Conservation (phyloP, 176 grass and related monocot genomes). For the Zea mays region DNA sequence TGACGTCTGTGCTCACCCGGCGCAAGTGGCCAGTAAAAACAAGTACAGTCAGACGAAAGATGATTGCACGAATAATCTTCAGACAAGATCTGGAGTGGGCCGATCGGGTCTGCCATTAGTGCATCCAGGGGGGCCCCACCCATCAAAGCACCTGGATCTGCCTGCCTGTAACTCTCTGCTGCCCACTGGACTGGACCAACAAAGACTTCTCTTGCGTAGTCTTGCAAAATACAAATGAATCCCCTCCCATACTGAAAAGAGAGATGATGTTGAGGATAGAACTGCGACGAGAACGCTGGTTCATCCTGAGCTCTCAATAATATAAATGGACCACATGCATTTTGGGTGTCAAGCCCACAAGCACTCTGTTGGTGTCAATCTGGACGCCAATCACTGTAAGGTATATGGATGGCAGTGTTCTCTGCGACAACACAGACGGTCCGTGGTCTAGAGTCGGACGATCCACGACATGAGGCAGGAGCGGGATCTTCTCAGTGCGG, state of each 20-base stretch:
- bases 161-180: neutral
- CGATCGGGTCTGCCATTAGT: slow-evolving; percentile 33
- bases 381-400: too few relatives aligned
- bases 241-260: neutral
- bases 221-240: neutral
- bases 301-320: neutral
- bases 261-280: neutral
- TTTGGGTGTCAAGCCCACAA: too few relatives aligned
- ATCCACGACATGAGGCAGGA: too few relatives aligned
- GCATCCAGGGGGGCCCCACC: neutral
- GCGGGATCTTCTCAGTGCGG: too few relatives aligned
- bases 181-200: neutral
- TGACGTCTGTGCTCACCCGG: slow-evolving; percentile 40
- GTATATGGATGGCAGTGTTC: too few relatives aligned
- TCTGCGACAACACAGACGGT: too few relatives aligned
- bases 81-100: slow-evolving; percentile 33
- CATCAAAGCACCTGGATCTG: slow-evolving; percentile 12
- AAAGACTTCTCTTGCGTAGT: slow-evolving; percentile 27
- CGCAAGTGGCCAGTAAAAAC: slow-evolving; percentile 37
- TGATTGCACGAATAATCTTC: slow-evolving; percentile 44
- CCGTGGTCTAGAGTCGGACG: too few relatives aligned
- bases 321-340: neutral
- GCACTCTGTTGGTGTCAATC: too few relatives aligned
- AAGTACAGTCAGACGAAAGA: slow-evolving; percentile 8
- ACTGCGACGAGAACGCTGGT: neutral